Evolutionary conservation across 257 asterid species (phyloP).

Genomic region (Solanum virginianum): DNA sequence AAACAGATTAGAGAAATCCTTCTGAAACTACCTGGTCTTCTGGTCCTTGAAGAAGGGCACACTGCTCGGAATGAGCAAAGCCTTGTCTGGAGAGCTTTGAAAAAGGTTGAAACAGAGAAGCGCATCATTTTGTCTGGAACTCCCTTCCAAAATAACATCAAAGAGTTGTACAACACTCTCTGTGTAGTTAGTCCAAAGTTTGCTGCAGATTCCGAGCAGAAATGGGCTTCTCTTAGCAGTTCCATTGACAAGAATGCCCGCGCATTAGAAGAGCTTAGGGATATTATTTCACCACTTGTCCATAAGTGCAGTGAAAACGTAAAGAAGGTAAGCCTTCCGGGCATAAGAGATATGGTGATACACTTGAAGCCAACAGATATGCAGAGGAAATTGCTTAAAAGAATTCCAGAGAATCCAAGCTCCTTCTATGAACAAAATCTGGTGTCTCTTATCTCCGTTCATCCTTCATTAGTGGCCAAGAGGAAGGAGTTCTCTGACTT

Average conservation of each 20-base stretch:
- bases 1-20: constrained; percentile 27
- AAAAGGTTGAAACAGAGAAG: constrained; percentile 29
- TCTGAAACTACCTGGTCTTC: constrained; percentile 40
- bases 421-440: constrained; percentile 19
- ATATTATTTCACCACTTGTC: constrained; percentile 40
- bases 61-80: constrained; percentile 57
- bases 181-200: constrained; percentile 46
- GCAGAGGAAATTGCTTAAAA: constrained; percentile 24
- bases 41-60: constrained; percentile 79
- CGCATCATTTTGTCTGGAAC: constrained; percentile 73
- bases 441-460: no score
- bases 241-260: constrained; percentile 13
- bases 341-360: constrained; percentile 37
- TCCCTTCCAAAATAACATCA: constrained; percentile 65
- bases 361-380: constrained; percentile 36
- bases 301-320: constrained; percentile 45
- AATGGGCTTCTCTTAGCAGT: constrained; percentile 29
- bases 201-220: not conserved
- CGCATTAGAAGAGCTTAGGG: constrained; percentile 24
- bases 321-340: constrained; percentile 47
- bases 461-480: constrained; percentile 42
- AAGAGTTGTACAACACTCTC: constrained; percentile 54
- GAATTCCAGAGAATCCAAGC: not conserved
- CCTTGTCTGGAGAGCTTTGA: constrained; percentile 40
- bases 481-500: constrained; percentile 10